Conservation (phyloP, 176 grass and related monocot genomes). For the Cenchrus purpureus region DNA sequence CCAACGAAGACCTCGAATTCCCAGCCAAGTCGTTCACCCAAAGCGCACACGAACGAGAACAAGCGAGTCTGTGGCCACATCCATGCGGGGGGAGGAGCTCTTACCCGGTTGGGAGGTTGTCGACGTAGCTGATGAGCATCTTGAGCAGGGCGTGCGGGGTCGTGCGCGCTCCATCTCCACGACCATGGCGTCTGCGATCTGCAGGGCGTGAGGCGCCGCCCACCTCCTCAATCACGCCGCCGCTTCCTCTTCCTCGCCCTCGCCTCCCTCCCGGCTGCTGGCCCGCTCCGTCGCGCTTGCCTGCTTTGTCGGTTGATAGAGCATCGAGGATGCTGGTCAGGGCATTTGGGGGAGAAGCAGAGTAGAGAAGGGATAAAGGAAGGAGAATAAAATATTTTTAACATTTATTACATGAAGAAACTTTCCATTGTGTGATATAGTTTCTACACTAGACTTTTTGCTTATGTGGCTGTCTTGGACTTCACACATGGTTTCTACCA, state of each 20-base stretch:
- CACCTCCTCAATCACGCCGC: conserved; percentile 63
- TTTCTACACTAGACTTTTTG: no score
- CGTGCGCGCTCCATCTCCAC: conserved; percentile 85
- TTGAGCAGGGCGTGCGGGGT: conserved; percentile 60
- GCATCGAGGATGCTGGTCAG: no score
- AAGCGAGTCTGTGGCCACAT: neutral
- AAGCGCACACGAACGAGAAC: neutral
- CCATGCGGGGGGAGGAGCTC: neutral
- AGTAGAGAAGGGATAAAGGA: no score
- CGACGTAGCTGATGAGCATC: conserved; percentile 94
- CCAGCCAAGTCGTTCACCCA: neutral
- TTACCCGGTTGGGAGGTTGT: conserved; percentile 95
- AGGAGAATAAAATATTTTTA: no score
- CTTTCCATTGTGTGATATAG: no score
- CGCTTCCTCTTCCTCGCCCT: conserved; percentile 43
- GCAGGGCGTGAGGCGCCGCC: no score
- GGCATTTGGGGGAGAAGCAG: no score
- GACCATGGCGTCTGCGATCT: conserved; percentile 92
- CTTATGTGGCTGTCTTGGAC: no score
- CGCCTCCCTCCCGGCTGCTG: conserved; percentile 27
- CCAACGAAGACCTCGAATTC: neutral
- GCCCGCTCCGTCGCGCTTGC: conserved; percentile 10
- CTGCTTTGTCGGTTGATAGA: no score
- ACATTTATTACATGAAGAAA: no score
- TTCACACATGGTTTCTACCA: no score